These are phyloP conservation scores for Davidsoniella neocaledoniae DNA, from an alignment of 2,329 filamentous ascomycete species.

Conservation along the genomic window DNA sequence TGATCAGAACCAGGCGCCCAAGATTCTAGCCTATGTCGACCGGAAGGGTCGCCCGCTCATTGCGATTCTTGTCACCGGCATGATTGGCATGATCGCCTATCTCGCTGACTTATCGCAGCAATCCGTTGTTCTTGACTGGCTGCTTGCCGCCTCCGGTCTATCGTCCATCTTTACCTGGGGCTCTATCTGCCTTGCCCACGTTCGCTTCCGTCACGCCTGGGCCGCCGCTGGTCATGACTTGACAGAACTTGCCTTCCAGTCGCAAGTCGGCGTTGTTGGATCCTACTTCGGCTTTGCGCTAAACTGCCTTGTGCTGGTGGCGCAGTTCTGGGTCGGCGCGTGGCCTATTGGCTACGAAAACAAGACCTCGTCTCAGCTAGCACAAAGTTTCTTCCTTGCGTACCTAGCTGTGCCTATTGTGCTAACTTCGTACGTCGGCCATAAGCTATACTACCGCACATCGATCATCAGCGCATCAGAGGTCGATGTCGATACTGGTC, in stretches of 20 bases:
- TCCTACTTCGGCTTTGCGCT: conserved; percentile 66
- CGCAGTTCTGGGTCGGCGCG: conserved; percentile 78
- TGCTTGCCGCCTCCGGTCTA: conserved; percentile 54
- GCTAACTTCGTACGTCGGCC: conserved; percentile 48
- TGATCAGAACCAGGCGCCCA: conserved; percentile 70
- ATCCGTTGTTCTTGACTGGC: conserved; percentile 53
- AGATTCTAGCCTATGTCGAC: conserved; percentile 64
- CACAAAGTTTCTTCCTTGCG: conserved; percentile 54
- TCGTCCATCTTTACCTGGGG: conserved; percentile 64
- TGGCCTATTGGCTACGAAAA: conserved; percentile 48
- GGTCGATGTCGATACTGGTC: conserved; percentile 77
- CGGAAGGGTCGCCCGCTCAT: conserved; percentile 63
- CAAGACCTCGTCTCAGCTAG: conserved; percentile 28
- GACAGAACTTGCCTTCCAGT: conserved; percentile 63
- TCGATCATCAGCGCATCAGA: conserved; percentile 48
- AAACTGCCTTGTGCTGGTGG: conserved; percentile 59
- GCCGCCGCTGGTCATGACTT: conserved; percentile 48
- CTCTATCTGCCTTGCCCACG: conserved; percentile 78
- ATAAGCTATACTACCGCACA: conserved; percentile 63
- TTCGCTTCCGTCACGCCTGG: conserved; percentile 81
- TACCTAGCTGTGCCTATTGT: conserved; percentile 58
- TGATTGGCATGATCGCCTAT: conserved; percentile 59
- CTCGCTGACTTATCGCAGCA: conserved; percentile 44
- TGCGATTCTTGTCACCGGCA: conserved; percentile 50
- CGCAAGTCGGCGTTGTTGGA: conserved; percentile 61